phyloP scores from a whole-genome alignment of 2,329 filamentous ascomycete genomes.

The Pseudocercospora cruenta region DNA sequence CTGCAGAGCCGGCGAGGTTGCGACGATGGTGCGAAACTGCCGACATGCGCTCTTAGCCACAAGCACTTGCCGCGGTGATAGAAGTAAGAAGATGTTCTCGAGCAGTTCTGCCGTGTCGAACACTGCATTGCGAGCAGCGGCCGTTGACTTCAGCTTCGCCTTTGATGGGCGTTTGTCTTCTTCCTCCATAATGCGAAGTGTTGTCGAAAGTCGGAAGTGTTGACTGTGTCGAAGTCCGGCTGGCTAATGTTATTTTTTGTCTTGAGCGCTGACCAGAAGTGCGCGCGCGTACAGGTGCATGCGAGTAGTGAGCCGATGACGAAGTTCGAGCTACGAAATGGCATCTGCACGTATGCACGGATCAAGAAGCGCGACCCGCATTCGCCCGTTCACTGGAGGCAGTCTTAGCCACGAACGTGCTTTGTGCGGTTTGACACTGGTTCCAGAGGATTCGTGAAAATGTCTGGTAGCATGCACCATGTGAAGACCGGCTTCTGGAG shows the following conservation, averaged over 20 bases:
- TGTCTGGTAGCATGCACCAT: conserved; percentile 13
- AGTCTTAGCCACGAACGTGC: too few relatives aligned
- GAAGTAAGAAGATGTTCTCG: neutral
- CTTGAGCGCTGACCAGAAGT: neutral
- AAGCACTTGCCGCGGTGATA: neutral
- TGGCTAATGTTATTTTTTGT: neutral
- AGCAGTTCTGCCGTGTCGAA: neutral
- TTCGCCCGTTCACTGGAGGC: too few relatives aligned
- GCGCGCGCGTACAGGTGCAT: too few relatives aligned
- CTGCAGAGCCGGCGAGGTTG: neutral
- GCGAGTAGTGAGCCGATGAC: neutral
- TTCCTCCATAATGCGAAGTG: neutral
- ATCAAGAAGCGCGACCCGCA: too few relatives aligned
- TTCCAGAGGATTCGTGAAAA: neutral
- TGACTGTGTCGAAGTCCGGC: neutral
- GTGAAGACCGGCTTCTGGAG: conserved; percentile 11
- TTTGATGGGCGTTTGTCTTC: neutral
- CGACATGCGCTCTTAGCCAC: neutral
- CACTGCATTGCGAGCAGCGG: neutral
- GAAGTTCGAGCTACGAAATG: neutral
- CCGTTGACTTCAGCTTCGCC: neutral
- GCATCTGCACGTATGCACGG: too few relatives aligned
- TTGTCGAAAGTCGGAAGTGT: neutral
- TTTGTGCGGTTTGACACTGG: neutral
- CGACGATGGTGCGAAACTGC: neutral